phyloP scores from a whole-genome alignment of 495 filamentous ascomycete species.

The Aspergillus cavernicola region DNA sequence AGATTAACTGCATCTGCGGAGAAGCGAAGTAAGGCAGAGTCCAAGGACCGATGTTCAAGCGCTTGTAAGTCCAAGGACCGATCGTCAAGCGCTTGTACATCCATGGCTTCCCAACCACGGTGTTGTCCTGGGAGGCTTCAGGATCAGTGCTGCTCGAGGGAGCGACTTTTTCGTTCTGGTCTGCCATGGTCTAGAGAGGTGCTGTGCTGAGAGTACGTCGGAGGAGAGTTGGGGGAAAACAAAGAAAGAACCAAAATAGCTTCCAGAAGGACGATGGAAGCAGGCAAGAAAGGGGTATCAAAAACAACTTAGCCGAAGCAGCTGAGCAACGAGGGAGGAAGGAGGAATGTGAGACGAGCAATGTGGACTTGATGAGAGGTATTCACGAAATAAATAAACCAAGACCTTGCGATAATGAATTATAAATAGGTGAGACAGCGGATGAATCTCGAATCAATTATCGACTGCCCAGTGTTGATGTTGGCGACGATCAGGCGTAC shows the following conservation, averaged over 20 bases:
- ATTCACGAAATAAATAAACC: not conserved
- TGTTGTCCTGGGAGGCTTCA: constrained; percentile 25
- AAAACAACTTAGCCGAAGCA: not conserved
- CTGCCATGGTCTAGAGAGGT: not conserved
- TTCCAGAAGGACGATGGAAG: constrained; percentile 10
- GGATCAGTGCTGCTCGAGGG: constrained; percentile 22
- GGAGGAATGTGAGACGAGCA: constrained; percentile 5
- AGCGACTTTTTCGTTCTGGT: constrained; percentile 16
- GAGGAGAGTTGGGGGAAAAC: not conserved
- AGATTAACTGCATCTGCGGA: constrained; percentile 65
- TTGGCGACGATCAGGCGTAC: constrained; percentile 2
- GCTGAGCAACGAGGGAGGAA: constrained; percentile 6
- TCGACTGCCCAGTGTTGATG: not conserved
- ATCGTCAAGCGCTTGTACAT: constrained; percentile 77
- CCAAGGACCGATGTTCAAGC: constrained; percentile 50
- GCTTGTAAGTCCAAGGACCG: too few relatives aligned
- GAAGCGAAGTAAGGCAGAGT: constrained; percentile 71
- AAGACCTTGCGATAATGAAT: not conserved
- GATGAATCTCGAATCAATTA: not conserved
- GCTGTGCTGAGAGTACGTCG: not conserved
- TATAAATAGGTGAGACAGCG: constrained; percentile 5
- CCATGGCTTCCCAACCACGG: constrained; percentile 46
- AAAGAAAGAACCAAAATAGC: constrained; percentile 3
- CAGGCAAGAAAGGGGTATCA: not conserved
- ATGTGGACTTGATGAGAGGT: not conserved